A percentile compares a stretch with the other conserved stretches of the same genome.
Evolutionary conservation across 768 basidiomycete species (phyloP).

Genomic region (Russula abietina): DNA sequence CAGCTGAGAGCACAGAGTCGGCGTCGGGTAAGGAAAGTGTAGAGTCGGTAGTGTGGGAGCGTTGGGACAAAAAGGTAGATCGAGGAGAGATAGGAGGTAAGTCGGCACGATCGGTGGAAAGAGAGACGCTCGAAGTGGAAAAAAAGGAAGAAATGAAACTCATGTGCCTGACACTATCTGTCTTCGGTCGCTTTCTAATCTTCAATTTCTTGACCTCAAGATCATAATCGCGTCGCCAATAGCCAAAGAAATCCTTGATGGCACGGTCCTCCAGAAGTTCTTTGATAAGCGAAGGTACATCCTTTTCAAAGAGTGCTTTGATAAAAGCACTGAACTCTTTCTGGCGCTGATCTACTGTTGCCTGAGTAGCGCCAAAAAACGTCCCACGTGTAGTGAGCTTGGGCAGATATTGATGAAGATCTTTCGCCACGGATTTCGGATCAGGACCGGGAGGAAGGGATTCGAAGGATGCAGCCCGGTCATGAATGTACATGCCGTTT

Average conservation of each 20-base stretch:
- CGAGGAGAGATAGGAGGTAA: slow-evolving; percentile 15
- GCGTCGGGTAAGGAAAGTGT: slow-evolving; percentile 6
- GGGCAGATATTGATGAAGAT: slow-evolving; percentile 63
- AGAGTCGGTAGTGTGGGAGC: not conserved
- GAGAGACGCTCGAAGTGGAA: slow-evolving; percentile 37
- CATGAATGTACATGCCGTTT: slow-evolving; percentile 60
- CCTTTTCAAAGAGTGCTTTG: slow-evolving; percentile 49
- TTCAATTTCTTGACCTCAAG: slow-evolving; percentile 43
- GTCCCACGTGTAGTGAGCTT: slow-evolving; percentile 64
- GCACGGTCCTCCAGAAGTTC: slow-evolving; percentile 55
- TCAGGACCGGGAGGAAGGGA: slow-evolving; percentile 81
- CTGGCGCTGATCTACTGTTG: slow-evolving; percentile 57
- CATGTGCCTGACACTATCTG: slow-evolving; percentile 32
- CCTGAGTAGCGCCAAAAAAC: slow-evolving; percentile 64
- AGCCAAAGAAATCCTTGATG: slow-evolving; percentile 72
- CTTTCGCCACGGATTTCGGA: slow-evolving; percentile 62
- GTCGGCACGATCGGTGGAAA: slow-evolving; percentile 27
- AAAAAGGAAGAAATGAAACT: slow-evolving; percentile 58
- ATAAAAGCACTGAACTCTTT: slow-evolving; percentile 56
- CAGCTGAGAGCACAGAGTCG: not conserved
- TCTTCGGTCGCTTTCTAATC: slow-evolving; percentile 24
- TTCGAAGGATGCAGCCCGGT: slow-evolving; percentile 77
- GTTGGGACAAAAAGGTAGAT: not conserved
- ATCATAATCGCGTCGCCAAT: slow-evolving; percentile 71
- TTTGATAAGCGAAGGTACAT: slow-evolving; percentile 57